phyloP scores from a whole-genome alignment of 2,329 filamentous ascomycete species.

The Pseudodiploospora longispora region DNA sequence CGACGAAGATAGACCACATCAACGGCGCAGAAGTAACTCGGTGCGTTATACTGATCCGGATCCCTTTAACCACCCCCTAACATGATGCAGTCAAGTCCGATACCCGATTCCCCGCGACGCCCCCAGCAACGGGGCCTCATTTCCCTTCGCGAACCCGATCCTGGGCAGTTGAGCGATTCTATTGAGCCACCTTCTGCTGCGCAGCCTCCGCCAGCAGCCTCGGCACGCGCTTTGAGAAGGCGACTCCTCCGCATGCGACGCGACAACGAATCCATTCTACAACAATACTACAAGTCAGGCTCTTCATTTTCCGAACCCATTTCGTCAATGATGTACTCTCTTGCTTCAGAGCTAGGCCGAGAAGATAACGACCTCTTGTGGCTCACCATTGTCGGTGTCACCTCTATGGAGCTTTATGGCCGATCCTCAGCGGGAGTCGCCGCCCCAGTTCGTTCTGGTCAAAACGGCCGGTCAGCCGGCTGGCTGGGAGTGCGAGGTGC shows the following conservation, averaged over 20 bases:
- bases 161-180: constrained; percentile 40
- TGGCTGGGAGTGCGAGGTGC: constrained; percentile 80
- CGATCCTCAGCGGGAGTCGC: constrained; percentile 75
- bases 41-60: constrained; percentile 38
- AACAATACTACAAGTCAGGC: constrained; percentile 78
- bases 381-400: constrained; percentile 89
- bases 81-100: constrained; percentile 50
- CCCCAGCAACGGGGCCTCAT: constrained; percentile 53
- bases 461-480: constrained; percentile 51
- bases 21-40: constrained; percentile 81
- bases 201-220: constrained; percentile 53
- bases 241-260: constrained; percentile 66
- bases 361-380: constrained; percentile 96
- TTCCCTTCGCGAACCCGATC: constrained; percentile 40
- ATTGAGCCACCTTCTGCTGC: constrained; percentile 50
- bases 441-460: constrained; percentile 47
- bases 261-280: constrained; percentile 68
- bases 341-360: constrained; percentile 88
- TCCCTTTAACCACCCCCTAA: constrained; percentile 9
- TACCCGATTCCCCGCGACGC: constrained; percentile 55
- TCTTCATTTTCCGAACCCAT: constrained; percentile 92
- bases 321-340: constrained; percentile 86
- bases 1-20: constrained; percentile 67
- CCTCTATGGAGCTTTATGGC: constrained; percentile 87
- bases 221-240: constrained; percentile 62